Evolutionary conservation across 495 filamentous ascomycete genomes (phyloP), one percentile per base, ranked within the genome.

Genomic region (Rhizodiscina lignyota): DNA sequence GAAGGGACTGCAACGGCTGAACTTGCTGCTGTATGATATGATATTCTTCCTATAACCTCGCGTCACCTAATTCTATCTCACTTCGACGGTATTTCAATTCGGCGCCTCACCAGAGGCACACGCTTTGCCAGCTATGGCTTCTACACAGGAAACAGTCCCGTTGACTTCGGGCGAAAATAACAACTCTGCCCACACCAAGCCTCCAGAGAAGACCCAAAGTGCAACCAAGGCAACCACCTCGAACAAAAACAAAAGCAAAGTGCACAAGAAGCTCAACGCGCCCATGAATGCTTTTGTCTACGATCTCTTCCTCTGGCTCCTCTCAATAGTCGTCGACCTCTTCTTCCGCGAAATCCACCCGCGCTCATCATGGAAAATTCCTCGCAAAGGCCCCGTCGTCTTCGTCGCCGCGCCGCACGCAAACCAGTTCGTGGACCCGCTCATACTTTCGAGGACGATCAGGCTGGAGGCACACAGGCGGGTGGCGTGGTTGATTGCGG

Each of bases 271-370:
- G 24, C 24, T 13, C 24, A 13, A 27, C 8, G 13, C 24, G 24
- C 24, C 24, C 24, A 27, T 27, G 24, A 27, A 27, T 27, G 13
- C 24, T 13, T 27, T 27, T 13, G 24, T 47, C 29, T 93, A 92
- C 52, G 83, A 92, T 61, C 57, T 75, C 29, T 69, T 84, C 45
- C 63, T 94, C 23, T 87, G 80, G 73, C 67, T 62, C 5, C 79
- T 86, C 56, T 87, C 83, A 1, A 66, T 94, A 34, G 64, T 94
- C 17, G 72, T 84, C 23, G 89, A 94, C 52, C 70, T 94, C 36
- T 97, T 97, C 71, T 97, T 97, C 65, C 74, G 89, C 45, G 89
- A 97, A 59, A 81, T 97, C 2, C 86, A 96, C 51, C 87, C 89
- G 5, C 78, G 89, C 30, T 82, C 84, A 37, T 76, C 83, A 32